Evolutionary conservation across 441 rosid species (phyloP), one percentile per base, ranked within the genome.

Genomic region (Pelargonium myrrhifolium): DNA sequence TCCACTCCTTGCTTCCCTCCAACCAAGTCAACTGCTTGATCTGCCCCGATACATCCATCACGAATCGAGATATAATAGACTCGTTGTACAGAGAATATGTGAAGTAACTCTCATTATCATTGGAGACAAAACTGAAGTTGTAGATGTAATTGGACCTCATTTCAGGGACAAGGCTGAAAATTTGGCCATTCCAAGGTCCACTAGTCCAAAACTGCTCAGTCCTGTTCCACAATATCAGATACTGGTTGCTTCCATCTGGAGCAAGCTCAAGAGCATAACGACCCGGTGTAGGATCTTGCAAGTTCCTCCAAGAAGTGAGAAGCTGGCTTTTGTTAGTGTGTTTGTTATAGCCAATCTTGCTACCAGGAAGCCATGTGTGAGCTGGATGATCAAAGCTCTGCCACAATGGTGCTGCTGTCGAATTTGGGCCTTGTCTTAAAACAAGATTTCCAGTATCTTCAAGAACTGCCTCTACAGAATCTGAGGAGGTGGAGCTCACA

Each of bases 351-450:
- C 81, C 81, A 43, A 90, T 12, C 66, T 81, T 88, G 0, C 74
- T 79, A 15, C 91, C 89, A 2, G 93, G 93, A 12, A 90, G 91
- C 90, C 91, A 86, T 20, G 92, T 86, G 68, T 83, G 3, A 2
- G 78, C 65, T 0, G 85, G 97, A 60, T 81, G 76, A 64, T 90
- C 86, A 47, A 90, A 79, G 72, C 92, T 88, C 74, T 85, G 86
- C 97, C 94, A 90, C 55, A 47, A 1, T 67, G 66, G 0, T 15
- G 64, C 8, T 15, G 64, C 8, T 2, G 85, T 66, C 3, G 81
- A 68, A 73, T 55, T 67, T 1, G 80, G 55, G 11, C 71, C 81
- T 64, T 68, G 74, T 66, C 72, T 78, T 60, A 91, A 45, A 65
- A 84, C 82, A 49, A 91, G 81, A 78, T 89, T 89, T 20, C 96